phyloP scores from a whole-genome alignment of 2,329 filamentous ascomycete genomes.

The Gaeumannomyces tritici region DNA sequence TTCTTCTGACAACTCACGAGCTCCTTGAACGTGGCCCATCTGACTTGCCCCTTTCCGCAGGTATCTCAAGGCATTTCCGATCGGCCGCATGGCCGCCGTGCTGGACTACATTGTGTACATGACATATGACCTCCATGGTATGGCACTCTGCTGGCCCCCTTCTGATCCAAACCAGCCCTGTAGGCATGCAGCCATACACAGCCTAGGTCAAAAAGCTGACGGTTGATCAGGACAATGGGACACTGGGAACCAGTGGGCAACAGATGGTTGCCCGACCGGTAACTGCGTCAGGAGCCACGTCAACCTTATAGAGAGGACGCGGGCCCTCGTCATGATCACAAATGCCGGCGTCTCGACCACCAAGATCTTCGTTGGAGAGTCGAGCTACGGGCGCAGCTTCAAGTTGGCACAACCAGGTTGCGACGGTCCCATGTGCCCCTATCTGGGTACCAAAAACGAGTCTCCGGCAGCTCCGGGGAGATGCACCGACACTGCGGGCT shows the following conservation, averaged over 20 bases:
- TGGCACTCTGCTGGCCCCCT: no score
- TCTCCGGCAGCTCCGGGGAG: no score
- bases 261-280: constrained; percentile 17
- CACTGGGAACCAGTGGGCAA: constrained; percentile 13
- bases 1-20: no score
- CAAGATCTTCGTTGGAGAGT: constrained; percentile 21
- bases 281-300: constrained; percentile 23
- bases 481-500: background rate
- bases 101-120: constrained; percentile 23
- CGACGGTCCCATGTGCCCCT: background rate
- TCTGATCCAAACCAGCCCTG: no score
- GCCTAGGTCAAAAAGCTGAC: no score
- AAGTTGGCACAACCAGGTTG: background rate
- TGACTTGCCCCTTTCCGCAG: no score
- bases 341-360: constrained; percentile 18
- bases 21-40: no score
- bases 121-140: constrained; percentile 25
- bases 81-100: constrained; percentile 15
- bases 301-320: constrained; percentile 24
- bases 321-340: constrained; percentile 25
- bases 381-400: constrained; percentile 19
- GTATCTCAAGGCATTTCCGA: constrained; percentile 16
- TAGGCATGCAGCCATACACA: no score
- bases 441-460: background rate
- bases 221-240: constrained; percentile 22